Conservation (phyloP, 176 grass and related monocot species). For the Tuctoria greenei region DNA sequence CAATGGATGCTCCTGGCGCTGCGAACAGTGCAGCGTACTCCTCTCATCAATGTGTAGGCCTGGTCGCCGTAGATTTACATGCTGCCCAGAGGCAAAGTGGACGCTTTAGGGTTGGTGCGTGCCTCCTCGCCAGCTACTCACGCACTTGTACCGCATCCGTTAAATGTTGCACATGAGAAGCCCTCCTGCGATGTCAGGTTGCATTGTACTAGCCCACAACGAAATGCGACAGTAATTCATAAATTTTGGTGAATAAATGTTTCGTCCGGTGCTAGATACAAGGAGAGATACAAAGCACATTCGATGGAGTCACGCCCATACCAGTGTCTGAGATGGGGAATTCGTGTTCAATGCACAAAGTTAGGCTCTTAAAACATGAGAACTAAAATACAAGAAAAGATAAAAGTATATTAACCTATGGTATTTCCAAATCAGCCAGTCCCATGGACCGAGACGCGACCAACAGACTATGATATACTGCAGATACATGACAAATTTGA, state of each 20-base stretch:
- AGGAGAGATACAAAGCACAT: background rate
- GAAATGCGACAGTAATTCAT: constrained; percentile 31
- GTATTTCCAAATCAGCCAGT: background rate
- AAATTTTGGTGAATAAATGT: constrained; percentile 10
- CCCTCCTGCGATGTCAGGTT: constrained; percentile 32
- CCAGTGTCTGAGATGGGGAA: background rate
- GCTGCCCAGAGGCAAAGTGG: constrained; percentile 34
- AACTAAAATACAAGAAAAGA: background rate
- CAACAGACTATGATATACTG: background rate
- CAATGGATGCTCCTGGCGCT: background rate
- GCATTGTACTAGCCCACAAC: constrained; percentile 15
- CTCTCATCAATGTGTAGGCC: constrained; percentile 45
- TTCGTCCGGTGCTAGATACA: background rate
- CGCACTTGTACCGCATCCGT: constrained; percentile 38
- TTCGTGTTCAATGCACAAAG: background rate
- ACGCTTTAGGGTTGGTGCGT: constrained; percentile 34
- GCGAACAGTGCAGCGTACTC: constrained; percentile 33
- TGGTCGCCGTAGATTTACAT: constrained; percentile 26
- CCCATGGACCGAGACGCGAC: background rate
- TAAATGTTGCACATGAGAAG: constrained; percentile 53
- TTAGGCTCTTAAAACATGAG: background rate
- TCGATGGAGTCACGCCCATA: background rate
- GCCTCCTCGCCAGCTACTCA: constrained; percentile 35
- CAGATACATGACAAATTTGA: background rate
- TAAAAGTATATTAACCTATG: background rate